Evolutionary conservation across 208 protist genomes (phyloP).

Genomic region (Leishmania turanica): DNA sequence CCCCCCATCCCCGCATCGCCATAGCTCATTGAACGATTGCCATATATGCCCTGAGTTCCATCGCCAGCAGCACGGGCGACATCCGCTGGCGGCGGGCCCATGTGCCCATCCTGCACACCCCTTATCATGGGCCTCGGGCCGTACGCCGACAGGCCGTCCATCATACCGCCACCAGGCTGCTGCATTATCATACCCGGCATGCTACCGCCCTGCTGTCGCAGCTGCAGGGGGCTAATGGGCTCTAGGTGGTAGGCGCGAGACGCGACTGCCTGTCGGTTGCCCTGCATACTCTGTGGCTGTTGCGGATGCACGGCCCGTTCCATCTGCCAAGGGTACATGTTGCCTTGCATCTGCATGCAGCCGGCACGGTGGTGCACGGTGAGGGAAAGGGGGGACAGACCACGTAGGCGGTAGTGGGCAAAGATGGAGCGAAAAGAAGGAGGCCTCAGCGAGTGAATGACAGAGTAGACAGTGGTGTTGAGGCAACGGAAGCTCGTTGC

Average conservation of each 20-base stretch:
- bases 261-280: background rate
- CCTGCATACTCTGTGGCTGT: conserved; percentile 27
- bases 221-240: conserved; percentile 24
- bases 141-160: conserved; percentile 11
- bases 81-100: background rate
- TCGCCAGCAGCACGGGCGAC: background rate
- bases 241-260: conserved; percentile 37
- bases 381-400: background rate
- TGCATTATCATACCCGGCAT: conserved; percentile 25
- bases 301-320: conserved; percentile 25
- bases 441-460: background rate
- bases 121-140: conserved; percentile 9
- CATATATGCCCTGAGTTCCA: background rate
- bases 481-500: background rate
- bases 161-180: background rate
- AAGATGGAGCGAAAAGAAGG: background rate
- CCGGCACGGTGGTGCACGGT: background rate
- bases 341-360: conserved; percentile 21
- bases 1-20: background rate
- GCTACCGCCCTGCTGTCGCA: background rate
- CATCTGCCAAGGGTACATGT: conserved; percentile 23
- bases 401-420: background rate
- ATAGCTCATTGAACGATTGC: background rate
- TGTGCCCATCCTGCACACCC: conserved; percentile 12
- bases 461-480: background rate